phyloP scores from a whole-genome alignment of 305 asterid genomes.

The Rubia tinctorum region DNA sequence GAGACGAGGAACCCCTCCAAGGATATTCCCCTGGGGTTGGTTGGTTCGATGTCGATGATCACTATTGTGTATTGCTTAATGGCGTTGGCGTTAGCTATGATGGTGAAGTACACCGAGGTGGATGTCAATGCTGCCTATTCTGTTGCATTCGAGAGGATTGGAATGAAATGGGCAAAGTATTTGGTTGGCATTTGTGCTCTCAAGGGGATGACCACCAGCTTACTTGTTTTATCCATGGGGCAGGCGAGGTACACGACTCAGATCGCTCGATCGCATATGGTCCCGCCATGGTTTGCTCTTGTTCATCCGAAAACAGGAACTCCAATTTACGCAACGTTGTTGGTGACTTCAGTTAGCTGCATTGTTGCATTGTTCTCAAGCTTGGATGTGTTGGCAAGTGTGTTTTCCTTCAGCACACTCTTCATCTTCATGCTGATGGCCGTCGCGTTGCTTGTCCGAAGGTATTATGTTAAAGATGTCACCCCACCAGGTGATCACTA shows the following conservation, averaged over 20 bases:
- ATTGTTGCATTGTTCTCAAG: slow-evolving; percentile 77
- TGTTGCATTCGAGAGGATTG: slow-evolving; percentile 61
- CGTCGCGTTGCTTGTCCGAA: slow-evolving; percentile 77
- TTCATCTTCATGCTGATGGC: slow-evolving; percentile 99
- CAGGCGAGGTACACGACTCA: slow-evolving; percentile 97
- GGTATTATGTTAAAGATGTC: slow-evolving; percentile 65
- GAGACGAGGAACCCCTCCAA: slow-evolving; percentile 87
- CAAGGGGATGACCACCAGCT: slow-evolving; percentile 93
- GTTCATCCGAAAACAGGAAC: slow-evolving; percentile 89
- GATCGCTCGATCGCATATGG: slow-evolving; percentile 90
- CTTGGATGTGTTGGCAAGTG: slow-evolving; percentile 80
- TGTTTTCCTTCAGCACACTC: slow-evolving; percentile 80
- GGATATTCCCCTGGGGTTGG: slow-evolving; percentile 84
- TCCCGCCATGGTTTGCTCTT: slow-evolving; percentile 86
- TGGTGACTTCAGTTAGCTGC: slow-evolving; percentile 70
- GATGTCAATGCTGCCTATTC: slow-evolving; percentile 92
- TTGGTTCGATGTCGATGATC: slow-evolving; percentile 85
- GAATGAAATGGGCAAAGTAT: slow-evolving; percentile 89
- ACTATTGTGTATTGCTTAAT: slow-evolving; percentile 78
- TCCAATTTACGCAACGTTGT: slow-evolving; percentile 78
- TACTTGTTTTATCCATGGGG: slow-evolving; percentile 95
- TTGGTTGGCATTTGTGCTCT: slow-evolving; percentile 75
- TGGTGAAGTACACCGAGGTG: slow-evolving; percentile 73
- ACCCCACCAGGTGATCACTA: slow-evolving; percentile 44
- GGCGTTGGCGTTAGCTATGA: slow-evolving; percentile 64